These are phyloP conservation scores for Kwoniella sp. DNA, from an alignment of 768 basidiomycete genomes.

Conservation along the genomic window DNA sequence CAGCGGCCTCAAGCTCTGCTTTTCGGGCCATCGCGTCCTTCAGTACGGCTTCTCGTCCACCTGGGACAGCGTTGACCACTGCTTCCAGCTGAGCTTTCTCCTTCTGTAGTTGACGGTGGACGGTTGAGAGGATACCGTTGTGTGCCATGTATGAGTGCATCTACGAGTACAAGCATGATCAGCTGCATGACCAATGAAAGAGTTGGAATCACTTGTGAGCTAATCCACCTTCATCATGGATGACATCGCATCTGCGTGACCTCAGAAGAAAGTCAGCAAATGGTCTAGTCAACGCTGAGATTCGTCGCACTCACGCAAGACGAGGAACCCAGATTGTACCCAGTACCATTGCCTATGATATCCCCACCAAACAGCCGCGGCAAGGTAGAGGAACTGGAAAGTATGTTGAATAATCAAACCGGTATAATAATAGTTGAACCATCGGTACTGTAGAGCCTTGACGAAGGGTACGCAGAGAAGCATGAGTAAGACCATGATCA, in stretches of 20 bases:
- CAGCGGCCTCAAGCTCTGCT: slow-evolving; percentile 33
- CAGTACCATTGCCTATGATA: slow-evolving; percentile 94
- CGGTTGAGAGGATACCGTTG: slow-evolving; percentile 77
- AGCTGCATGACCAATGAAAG: slow-evolving; percentile 4
- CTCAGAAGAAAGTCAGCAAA: background rate
- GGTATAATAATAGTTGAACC: slow-evolving; percentile 77
- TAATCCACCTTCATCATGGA: slow-evolving; percentile 57
- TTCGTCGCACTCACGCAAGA: slow-evolving; percentile 49
- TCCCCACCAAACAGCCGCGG: slow-evolving; percentile 79
- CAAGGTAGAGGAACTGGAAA: slow-evolving; percentile 74
- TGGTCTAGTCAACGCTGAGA: background rate
- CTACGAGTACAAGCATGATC: slow-evolving; percentile 57
- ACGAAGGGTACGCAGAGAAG: slow-evolving; percentile 79
- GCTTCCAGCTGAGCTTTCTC: slow-evolving; percentile 59
- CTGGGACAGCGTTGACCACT: slow-evolving; percentile 35
- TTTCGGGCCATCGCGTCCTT: slow-evolving; percentile 32
- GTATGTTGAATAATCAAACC: slow-evolving; percentile 78
- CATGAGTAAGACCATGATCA: slow-evolving; percentile 73
- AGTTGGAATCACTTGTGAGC: background rate
- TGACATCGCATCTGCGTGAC: slow-evolving; percentile 66
- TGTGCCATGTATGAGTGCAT: slow-evolving; percentile 90
- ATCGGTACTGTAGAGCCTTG: slow-evolving; percentile 71
- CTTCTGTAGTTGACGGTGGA: slow-evolving; percentile 42
- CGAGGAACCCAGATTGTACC: slow-evolving; percentile 69
- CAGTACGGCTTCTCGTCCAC: slow-evolving; percentile 38